Percentiles rank a stretch among this genome's conserved stretches.
Conservation (phyloP, 805 yeast genomes). For the Spencermartinsiella europaea region DNA sequence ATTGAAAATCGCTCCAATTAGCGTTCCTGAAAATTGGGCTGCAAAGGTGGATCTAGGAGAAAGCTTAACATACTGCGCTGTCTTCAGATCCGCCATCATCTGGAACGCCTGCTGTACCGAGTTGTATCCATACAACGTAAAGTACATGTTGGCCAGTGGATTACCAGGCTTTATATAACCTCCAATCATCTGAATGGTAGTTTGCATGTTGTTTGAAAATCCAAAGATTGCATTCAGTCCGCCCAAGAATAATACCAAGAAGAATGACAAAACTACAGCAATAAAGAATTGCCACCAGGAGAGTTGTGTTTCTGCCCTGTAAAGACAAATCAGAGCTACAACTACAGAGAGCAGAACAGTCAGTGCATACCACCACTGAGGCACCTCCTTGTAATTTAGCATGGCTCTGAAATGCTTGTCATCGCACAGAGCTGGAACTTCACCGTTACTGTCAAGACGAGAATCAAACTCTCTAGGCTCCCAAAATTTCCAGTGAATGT, state of each 20-base stretch:
- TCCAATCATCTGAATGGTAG: slow-evolving; percentile 52
- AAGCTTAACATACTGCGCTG: slow-evolving; percentile 60
- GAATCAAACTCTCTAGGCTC: slow-evolving; percentile 29
- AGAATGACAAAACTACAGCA: slow-evolving; percentile 47
- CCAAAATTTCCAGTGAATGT: slow-evolving; percentile 43
- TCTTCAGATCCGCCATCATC: slow-evolving; percentile 50
- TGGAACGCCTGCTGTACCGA: slow-evolving; percentile 49
- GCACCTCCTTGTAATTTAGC: slow-evolving; percentile 53
- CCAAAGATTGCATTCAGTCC: slow-evolving; percentile 58
- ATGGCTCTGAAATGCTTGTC: slow-evolving; percentile 53
- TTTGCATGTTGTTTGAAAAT: slow-evolving; percentile 44
- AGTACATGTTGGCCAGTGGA: slow-evolving; percentile 56
- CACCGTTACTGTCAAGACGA: slow-evolving; percentile 9
- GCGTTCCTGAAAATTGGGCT: slow-evolving; percentile 42
- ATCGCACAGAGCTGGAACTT: slow-evolving; percentile 20
- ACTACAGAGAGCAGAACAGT: slow-evolving; percentile 43
- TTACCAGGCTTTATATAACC: slow-evolving; percentile 61
- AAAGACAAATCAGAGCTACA: slow-evolving; percentile 38
- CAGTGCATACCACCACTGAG: slow-evolving; percentile 53
- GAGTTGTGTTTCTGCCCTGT: slow-evolving; percentile 41
- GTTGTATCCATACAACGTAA: slow-evolving; percentile 54
- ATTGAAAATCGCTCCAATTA: slow-evolving; percentile 21
- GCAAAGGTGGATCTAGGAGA: slow-evolving; percentile 57
- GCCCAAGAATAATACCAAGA: slow-evolving; percentile 56
- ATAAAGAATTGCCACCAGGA: slow-evolving; percentile 58